Base-by-base conservation (phyloP, 2,329 filamentous ascomycete genomes). In the Lecanicillium sp. region DNA sequence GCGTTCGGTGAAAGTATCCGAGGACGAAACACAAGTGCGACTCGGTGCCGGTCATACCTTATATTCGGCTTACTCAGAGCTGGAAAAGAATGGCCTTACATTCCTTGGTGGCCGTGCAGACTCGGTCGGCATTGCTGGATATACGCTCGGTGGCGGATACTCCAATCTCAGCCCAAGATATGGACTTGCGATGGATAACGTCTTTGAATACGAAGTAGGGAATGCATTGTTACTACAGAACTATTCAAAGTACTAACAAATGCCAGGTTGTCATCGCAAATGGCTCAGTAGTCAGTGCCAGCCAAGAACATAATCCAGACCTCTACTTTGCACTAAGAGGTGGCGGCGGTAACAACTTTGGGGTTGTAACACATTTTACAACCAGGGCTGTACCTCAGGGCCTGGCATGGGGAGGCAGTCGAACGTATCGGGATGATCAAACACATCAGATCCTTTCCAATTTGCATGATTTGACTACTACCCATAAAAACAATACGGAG, bases 161-260 rank as follows among this genome's bases (percentile, higher is more conserved):
- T 58, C 54, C 13, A 56, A 53, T 29, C 52, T 60, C 44, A 53
- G 50, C 3, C 51, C 49, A 7, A 46, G 44, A 34, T 51, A 52
- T 29, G 47, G 51, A 12, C 48, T 43, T 45, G 43, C 45, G 2
- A 39, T 48, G 28, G 50, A 53, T 38, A 53, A 51, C 28, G 46
- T 53, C 12, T 38, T 35, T 20, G 35, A 44, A 18, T 45, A 41
- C 40, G 43, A 45, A 30, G 43, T 45, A 32, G 19, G 15, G 13
- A 17, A 9, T 13, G 4, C 16, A 32, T 32, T 9, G 19, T 12
- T 32, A 17, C 30, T 32, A 11, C 19, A 12, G 30, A 32, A 17
- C 30, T 12, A 12, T 17, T 17, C 8, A 15, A 32, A n/a, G n/a
- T n/a, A n/a, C n/a, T 11, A 17, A 13, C 30, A 32, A 11, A 18